Evolutionary conservation across 2,329 filamentous ascomycete species (phyloP).

Genomic region (Colletotrichum acutatum): DNA sequence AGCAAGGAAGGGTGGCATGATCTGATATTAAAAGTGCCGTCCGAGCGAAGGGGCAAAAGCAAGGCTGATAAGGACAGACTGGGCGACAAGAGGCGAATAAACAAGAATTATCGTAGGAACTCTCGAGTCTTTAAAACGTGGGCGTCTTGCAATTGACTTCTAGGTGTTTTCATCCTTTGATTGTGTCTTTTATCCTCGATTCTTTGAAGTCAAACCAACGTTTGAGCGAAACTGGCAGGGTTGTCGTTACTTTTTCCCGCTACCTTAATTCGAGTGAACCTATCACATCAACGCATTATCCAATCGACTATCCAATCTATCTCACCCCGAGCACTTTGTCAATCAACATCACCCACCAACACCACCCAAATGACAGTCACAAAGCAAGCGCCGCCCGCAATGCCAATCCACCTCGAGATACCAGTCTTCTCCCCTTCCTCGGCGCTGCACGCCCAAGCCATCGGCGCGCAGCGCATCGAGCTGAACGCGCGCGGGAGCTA

Average conservation of each 20-base stretch:
- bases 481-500: constrained; percentile 65
- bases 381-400: neutral
- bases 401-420: constrained; percentile 57
- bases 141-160: neutral
- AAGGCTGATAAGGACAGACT: neutral
- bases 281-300: neutral
- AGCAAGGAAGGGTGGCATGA: constrained; percentile 19
- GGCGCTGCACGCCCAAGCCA: constrained; percentile 50
- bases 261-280: neutral
- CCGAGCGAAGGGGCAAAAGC: neutral
- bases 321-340: too few species aligned
- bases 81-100: neutral
- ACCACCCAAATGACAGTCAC: neutral
- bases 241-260: neutral
- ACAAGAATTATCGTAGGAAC: neutral
- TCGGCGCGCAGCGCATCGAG: constrained; percentile 63
- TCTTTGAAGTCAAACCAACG: neutral
- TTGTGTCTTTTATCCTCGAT: too few species aligned
- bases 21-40: constrained; percentile 15
- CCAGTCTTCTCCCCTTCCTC: constrained; percentile 61
- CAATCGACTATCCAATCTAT: neutral
- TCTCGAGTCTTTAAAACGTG: neutral
- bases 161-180: neutral
- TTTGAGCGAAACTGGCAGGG: neutral
- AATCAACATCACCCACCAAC: neutral